Conservation (phyloP, 2,329 filamentous ascomycete species). For the Orbilia brochopaga region DNA sequence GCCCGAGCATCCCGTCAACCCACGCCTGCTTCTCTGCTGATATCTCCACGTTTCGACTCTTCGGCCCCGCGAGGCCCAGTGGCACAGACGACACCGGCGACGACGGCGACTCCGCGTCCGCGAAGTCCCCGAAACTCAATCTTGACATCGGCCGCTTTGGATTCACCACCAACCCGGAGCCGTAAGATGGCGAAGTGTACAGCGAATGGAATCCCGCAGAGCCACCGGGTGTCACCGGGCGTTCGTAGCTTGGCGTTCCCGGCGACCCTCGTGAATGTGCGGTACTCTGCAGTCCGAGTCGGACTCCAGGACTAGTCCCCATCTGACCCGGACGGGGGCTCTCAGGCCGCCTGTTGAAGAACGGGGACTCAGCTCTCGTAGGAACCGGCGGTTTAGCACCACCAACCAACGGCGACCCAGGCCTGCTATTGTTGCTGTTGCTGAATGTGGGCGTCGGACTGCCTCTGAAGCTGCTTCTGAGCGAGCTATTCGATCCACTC, state of each 20-base stretch:
- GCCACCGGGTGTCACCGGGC: conserved; percentile 38
- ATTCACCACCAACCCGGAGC: conserved; percentile 24
- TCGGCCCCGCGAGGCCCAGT: conserved; percentile 74
- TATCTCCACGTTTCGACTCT: conserved; percentile 69
- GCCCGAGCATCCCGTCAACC: conserved; percentile 83
- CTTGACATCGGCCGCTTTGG: conserved; percentile 51
- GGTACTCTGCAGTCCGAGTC: conserved; percentile 12
- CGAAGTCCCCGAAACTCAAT: conserved; percentile 52
- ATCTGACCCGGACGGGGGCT: conserved; percentile 27
- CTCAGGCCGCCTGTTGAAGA: conserved; percentile 25
- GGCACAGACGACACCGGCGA: conserved; percentile 58
- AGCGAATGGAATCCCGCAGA: conserved; percentile 21
- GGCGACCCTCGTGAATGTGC: conserved; percentile 26
- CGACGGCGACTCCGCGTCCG: conserved; percentile 54
- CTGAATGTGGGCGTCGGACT: conserved; percentile 50
- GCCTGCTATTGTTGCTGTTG: conserved; percentile 53
- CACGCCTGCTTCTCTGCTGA: conserved; percentile 76
- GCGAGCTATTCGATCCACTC: conserved; percentile 46
- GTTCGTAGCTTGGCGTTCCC: conserved; percentile 26
- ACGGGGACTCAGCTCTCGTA: conserved; percentile 26
- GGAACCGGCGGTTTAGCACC: conserved; percentile 22
- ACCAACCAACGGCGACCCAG: conserved; percentile 51
- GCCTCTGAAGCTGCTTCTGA: conserved; percentile 58
- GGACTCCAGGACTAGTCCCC: conserved; percentile 23
- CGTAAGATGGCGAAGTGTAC: conserved; percentile 25